Evolutionary conservation across 2,329 filamentous ascomycete genomes (phyloP), one percentile per base, ranked within the genome.

Genomic region (Colletotrichum australisinense): DNA sequence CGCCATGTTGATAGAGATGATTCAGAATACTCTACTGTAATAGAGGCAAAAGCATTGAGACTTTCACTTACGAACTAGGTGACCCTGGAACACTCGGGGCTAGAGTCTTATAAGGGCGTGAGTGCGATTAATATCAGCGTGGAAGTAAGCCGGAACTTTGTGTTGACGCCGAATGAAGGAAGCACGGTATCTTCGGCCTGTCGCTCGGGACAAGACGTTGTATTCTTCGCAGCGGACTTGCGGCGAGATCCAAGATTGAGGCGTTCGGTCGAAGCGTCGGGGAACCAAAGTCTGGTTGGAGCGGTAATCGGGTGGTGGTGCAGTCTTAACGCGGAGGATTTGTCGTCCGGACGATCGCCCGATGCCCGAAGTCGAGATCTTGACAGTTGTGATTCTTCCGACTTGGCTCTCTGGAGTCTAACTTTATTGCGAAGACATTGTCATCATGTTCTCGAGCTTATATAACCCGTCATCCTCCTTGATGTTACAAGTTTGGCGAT

Each of bases 341-440:
- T 71, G 3, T 26, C 67, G 59, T 38, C 71, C 71, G 71, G 28
- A 22, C 46, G 62, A 71, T 71, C 35, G 3, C 42, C 71, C 71
- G 71, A 73, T 57, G 60, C 71, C 71, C 71, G 71, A 53, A 52
- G 32, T 63, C 28, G 32, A 59, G 30, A 19, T 32, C 22, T 55
- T 30, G 22, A 26, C n/a, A 35, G 28, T 8, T 46, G 2, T 12
- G 28, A 4, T 26, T 19, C 42, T 22, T n/a, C 35, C 4, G 19
- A n/a, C 19, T 22, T 35, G 6, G 30, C 19, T 5, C 1, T 11
- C 5, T 26, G 52, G 1, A 49, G 42, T 49, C 42, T 49, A n/a
- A 49, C 1, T 19, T 11, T 49, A 1, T 49, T 49, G 42, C 42
- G 3, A 22, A 22, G n/a, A 55, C 1, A 28, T 55, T 14, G 1